These are phyloP conservation scores for Sextonia rubra DNA, from an alignment of 164 flowering plant genomes.

Conservation along the genomic window DNA sequence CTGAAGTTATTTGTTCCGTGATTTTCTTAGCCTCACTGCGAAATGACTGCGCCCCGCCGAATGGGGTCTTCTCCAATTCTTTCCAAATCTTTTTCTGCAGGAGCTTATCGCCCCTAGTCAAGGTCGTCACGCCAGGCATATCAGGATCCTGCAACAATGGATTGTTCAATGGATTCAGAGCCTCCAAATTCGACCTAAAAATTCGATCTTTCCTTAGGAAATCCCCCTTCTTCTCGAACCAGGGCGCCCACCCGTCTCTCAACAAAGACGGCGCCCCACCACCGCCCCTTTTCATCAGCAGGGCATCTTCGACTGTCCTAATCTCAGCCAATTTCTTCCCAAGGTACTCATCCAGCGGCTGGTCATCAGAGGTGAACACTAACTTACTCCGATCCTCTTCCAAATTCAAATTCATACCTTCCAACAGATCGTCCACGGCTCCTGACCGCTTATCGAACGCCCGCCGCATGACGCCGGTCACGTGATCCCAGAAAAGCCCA, in stretches of 20 bases:
- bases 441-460: slow-evolving; percentile 51
- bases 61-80: slow-evolving; percentile 50
- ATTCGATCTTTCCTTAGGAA: slow-evolving; percentile 74
- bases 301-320: slow-evolving; percentile 60
- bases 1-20: slow-evolving; percentile 24
- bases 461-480: slow-evolving; percentile 46
- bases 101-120: slow-evolving; percentile 73
- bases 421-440: slow-evolving; percentile 46
- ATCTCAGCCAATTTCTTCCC: slow-evolving; percentile 53
- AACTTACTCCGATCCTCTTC: slow-evolving; percentile 28
- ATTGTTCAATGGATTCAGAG: slow-evolving; percentile 75
- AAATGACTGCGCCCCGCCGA: slow-evolving; percentile 10
- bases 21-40: neutral
- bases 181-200: slow-evolving; percentile 81
- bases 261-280: slow-evolving; percentile 36
- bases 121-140: slow-evolving; percentile 50
- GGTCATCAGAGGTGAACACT: slow-evolving; percentile 81
- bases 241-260: slow-evolving; percentile 90
- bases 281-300: slow-evolving; percentile 51
- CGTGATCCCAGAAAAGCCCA: slow-evolving; percentile 64
- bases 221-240: slow-evolving; percentile 88
- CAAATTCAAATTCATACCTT: slow-evolving; percentile 32
- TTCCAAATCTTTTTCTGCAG: slow-evolving; percentile 48
- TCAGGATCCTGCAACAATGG: slow-evolving; percentile 93
- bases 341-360: slow-evolving; percentile 63